Evolutionary conservation across 1,284 basidiomycete genomes (phyloP), one percentile per base, ranked within the genome.

Genomic region (Thelephora terrestris): DNA sequence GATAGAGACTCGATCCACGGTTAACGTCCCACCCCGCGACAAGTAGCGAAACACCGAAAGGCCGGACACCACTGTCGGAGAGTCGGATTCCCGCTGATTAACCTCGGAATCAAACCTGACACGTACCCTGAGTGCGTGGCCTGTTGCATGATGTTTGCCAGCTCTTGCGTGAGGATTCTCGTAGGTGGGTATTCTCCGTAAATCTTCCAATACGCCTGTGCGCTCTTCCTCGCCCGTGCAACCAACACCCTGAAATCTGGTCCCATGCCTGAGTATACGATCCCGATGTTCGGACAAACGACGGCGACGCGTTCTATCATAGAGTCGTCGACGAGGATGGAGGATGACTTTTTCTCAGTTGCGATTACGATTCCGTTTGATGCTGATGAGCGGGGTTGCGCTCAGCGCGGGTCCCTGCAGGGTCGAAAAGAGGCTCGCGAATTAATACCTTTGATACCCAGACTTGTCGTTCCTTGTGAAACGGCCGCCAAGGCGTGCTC

Each of bases 141-240:
- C 64, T 98, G 83, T 68, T 99, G 96, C 93, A 99, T 97, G 49
- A 98, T 86, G 18, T 85, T 95, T 17, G 96, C 96, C 50, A 99
- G 86, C 66, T 98, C 96, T 66, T 96, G 92, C 9, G 95, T 96
- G 53, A 99, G 75, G 46, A 98, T 86, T 63, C 92, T 84, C 47
- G 94, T 97, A 43, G 93, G 91, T n/a, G 96, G 96, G 67, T 99
- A 99, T 69, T 99, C 96, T 47, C 92, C 93, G 63, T 98, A 95
- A 50, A 97, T 87, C 74, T 98, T 99, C 95, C 94, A 99, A 68
- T 99, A 99, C 18, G 92, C 84, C 67, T 99, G 96, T 9, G 96
- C 96, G 58, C 90, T 92, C 75, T 99, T 99, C 50, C 96, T 81
- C 21, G 96, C 96, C 62, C 89, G 91, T 43, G 90, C 78, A 45